A percentile compares a stretch with the other conserved stretches of the same genome.
These are phyloP conservation scores for Phaeomoniella chlamydospora DNA, from an alignment of 2,329 filamentous ascomycete species.

Conservation along the genomic window DNA sequence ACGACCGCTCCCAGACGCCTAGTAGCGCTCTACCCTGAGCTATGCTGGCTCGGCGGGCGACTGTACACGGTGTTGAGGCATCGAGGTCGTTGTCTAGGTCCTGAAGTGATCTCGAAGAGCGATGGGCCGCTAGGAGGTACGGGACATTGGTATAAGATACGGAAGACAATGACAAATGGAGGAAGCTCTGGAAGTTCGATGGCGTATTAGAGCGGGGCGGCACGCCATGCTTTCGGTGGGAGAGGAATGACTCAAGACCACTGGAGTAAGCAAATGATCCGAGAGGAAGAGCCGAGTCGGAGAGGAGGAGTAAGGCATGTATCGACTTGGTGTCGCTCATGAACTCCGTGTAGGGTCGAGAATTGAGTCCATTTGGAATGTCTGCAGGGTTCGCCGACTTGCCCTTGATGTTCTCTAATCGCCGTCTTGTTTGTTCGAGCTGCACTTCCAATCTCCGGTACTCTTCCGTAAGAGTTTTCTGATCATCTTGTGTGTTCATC, in stretches of 20 bases:
- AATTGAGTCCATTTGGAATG: neutral
- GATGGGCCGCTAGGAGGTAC: constrained; percentile 42
- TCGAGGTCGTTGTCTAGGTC: constrained; percentile 49
- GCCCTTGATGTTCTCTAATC: neutral
- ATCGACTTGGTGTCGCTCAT: neutral
- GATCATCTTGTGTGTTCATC: neutral
- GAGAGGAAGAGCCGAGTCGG: constrained; percentile 49
- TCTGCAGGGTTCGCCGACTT: neutral
- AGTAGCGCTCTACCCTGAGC: constrained; percentile 46
- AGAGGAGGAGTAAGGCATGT: constrained; percentile 45
- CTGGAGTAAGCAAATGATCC: constrained; percentile 53
- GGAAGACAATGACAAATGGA: constrained; percentile 41
- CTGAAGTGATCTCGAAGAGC: constrained; percentile 31
- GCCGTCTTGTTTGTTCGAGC: neutral
- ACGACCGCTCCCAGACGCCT: constrained; percentile 44
- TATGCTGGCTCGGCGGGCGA: constrained; percentile 45
- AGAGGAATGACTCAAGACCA: constrained; percentile 50
- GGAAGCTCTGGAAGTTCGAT: constrained; percentile 38
- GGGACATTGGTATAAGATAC: constrained; percentile 45
- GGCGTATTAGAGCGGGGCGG: constrained; percentile 16
- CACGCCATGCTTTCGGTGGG: constrained; percentile 32
- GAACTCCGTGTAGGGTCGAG: neutral
- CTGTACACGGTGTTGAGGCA: constrained; percentile 47
- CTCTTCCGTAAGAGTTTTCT: neutral
- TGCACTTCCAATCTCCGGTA: neutral